phyloP scores from a whole-genome alignment of 345 rosid species.

The Dimocarpus longan region DNA sequence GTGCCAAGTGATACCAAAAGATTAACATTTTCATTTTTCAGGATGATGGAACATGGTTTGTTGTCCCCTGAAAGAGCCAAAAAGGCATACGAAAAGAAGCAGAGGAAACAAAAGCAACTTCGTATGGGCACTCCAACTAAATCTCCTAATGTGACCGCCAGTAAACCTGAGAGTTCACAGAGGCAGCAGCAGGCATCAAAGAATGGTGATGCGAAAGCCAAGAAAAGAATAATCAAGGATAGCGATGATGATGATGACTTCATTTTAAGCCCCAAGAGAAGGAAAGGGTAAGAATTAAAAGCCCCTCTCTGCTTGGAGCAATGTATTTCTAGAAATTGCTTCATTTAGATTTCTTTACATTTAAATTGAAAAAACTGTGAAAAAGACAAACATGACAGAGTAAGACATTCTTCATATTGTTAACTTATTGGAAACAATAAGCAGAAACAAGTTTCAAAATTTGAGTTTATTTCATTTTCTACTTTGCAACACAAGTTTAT shows the following conservation, averaged over 20 bases:
- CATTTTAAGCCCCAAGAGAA: constrained; percentile 65
- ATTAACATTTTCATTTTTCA: constrained; percentile 31
- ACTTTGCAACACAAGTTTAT: constrained; percentile 10
- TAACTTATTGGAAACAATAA: constrained; percentile 30
- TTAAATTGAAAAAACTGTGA: constrained; percentile 21
- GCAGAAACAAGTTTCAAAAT: constrained; percentile 23
- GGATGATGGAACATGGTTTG: constrained; percentile 99
- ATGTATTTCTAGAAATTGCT: constrained; percentile 22
- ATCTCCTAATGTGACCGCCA: constrained; percentile 41
- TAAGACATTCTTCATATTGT: constrained; percentile 36
- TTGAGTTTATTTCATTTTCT: constrained; percentile 7
- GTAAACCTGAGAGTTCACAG: constrained; percentile 67
- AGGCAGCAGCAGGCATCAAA: constrained; percentile 53
- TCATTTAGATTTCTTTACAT: constrained; percentile 27
- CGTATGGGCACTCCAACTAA: constrained; percentile 71
- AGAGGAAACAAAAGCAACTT: constrained; percentile 77
- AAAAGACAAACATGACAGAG: constrained; percentile 21
- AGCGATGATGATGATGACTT: constrained; percentile 53
- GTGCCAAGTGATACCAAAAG: background rate
- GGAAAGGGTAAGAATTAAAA: constrained; percentile 54
- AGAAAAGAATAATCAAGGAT: constrained; percentile 60
- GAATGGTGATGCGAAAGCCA: constrained; percentile 64
- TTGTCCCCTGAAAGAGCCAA: constrained; percentile 75
- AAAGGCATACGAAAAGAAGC: constrained; percentile 81
- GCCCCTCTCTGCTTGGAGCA: constrained; percentile 16